Base-by-base conservation (phyloP, 495 filamentous ascomycete species). In the Chaetomium fimeti region DNA sequence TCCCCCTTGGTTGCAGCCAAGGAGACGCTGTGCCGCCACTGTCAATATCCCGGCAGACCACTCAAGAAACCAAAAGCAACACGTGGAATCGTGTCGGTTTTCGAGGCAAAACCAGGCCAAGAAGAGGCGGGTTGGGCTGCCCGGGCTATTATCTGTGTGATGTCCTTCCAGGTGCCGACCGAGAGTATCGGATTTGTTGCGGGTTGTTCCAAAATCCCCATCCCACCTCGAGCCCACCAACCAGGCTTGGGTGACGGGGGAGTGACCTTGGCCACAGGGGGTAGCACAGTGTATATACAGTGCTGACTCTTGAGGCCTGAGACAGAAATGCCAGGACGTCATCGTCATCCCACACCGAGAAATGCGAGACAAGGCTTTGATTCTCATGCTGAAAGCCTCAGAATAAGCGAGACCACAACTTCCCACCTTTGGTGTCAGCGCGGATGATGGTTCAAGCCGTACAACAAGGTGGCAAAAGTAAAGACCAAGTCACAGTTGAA, bases 21-120 rank as follows among this genome's bases (percentile, higher is more conserved):
- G 42, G 47, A 49, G n/a, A 24, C 47, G 47, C 48, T 27, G 48
- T 51, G 48, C 48, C 48, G n/a, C 48, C 48, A 24, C 48, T 16
- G 48, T 27, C 9, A 51, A 27, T 13, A 18, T 4, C 11, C 22
- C 22, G 13, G 22, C 22, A 25, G 22, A 27, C 40, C 22, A 51
- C 11, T 51, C 48, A 25, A 27, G 22, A 27, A 51, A 20, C 22
- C 48, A 2, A 13, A 16, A 6, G 25, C 24, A 51, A 22, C 48
- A 51, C 48, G 48, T 51, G 48, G 27, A 20, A 51, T 51, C 0
- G 22, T 27, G 48, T 20, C 24, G 22, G 6, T 51, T 24, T 51
- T 27, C 13, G 48, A 43, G 48, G 48, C 48, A 51, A 51, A 51
- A 27, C 15, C 9, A 27, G n/a, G 48, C 48, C 25, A 43, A 53